A percentile compares a stretch with the other conserved stretches of the same genome.
These are phyloP conservation scores for Solanum neorickii DNA, from an alignment of 257 asterid species.

Conservation along the genomic window DNA sequence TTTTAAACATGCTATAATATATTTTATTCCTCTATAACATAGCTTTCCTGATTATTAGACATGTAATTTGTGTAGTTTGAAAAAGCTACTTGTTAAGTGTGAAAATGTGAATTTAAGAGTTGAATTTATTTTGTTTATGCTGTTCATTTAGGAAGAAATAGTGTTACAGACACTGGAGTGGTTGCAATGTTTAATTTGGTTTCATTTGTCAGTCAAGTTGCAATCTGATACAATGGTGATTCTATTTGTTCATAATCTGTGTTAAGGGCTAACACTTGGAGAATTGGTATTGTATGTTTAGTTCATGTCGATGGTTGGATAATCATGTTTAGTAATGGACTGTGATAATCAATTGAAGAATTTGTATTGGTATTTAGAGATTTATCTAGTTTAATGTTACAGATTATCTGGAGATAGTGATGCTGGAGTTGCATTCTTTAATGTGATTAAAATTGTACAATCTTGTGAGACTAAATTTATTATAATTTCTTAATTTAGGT, in stretches of 20 bases:
- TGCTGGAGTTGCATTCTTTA: neutral
- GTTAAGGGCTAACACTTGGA: neutral
- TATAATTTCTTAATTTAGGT: neutral
- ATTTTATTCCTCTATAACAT: neutral
- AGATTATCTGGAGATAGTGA: neutral
- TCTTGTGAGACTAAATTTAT: neutral
- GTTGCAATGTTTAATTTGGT: neutral
- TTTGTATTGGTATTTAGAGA: neutral
- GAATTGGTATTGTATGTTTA: neutral
- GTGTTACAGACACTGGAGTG: neutral
- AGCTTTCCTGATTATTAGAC: neutral
- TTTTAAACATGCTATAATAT: neutral
- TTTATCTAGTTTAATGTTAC: neutral
- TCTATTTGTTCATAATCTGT: no score
- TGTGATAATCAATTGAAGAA: neutral
- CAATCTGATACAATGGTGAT: neutral
- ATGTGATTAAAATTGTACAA: neutral
- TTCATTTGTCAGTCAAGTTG: neutral
- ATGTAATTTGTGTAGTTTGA: neutral
- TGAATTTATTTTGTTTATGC: neutral
- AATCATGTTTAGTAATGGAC: neutral
- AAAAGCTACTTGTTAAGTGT: neutral
- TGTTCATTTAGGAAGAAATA: neutral
- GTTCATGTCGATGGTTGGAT: neutral
- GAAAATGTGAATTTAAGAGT: neutral